Evolutionary conservation across 768 basidiomycete species (phyloP).

Genomic region (Tylopilus subfusipes): DNA sequence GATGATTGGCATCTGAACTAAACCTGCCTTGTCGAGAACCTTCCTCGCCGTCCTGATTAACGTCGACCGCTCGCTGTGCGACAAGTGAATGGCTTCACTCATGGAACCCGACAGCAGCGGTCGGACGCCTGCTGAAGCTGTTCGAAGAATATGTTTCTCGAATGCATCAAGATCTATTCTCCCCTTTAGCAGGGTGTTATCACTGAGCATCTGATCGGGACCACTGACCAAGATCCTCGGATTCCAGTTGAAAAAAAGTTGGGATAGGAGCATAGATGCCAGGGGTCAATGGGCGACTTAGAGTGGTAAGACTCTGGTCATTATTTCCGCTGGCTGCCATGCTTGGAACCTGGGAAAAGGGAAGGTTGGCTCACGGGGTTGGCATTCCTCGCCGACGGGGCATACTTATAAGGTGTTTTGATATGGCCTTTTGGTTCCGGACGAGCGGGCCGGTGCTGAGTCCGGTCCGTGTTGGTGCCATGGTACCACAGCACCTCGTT

Average conservation of each 20-base stretch:
- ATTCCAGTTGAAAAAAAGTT: constrained; percentile 71
- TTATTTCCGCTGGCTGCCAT: constrained; percentile 40
- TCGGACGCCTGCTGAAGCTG: constrained; percentile 64
- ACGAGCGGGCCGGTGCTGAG: constrained; percentile 7
- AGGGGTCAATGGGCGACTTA: constrained; percentile 56
- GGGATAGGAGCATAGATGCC: constrained; percentile 87
- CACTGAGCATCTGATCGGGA: neutral
- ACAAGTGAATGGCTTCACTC: constrained; percentile 79
- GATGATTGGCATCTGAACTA: constrained; percentile 61
- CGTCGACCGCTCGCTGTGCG: constrained; percentile 60
- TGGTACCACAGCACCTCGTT: too few species aligned
- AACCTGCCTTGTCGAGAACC: constrained; percentile 64
- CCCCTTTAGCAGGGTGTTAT: constrained; percentile 3
- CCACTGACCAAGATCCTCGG: constrained; percentile 78
- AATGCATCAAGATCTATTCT: constrained; percentile 59
- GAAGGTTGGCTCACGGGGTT: neutral
- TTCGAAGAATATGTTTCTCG: constrained; percentile 58
- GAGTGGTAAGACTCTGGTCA: constrained; percentile 7
- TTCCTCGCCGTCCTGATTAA: constrained; percentile 66
- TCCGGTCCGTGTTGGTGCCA: constrained; percentile 5
- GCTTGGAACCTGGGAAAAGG: constrained; percentile 1
- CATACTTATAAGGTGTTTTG: constrained; percentile 13
- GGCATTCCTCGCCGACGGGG: neutral
- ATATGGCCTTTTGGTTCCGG: neutral
- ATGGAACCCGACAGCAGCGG: constrained; percentile 78